These are phyloP conservation scores for Saturnispora silvae DNA, from an alignment of 805 yeast genomes.

Conservation along the genomic window DNA sequence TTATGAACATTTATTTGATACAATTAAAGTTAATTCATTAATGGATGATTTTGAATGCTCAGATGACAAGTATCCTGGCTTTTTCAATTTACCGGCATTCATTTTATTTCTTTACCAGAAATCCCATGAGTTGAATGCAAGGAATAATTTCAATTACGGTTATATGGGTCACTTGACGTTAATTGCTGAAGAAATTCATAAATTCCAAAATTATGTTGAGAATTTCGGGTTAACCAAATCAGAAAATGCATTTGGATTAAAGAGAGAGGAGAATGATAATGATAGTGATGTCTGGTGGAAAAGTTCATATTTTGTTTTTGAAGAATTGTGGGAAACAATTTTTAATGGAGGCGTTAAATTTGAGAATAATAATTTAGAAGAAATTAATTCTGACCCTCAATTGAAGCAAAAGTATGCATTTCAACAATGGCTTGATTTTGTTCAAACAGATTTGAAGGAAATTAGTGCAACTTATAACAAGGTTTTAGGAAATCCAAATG, in stretches of 20 bases:
- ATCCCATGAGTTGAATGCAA: conserved; percentile 24
- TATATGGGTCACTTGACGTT: conserved; percentile 95
- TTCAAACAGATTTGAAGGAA: conserved; percentile 36
- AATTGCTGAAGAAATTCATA: conserved; percentile 92
- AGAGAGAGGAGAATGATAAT: conserved; percentile 20
- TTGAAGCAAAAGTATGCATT: conserved; percentile 14
- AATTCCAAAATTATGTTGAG: conserved; percentile 35
- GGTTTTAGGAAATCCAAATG: conserved; percentile 40
- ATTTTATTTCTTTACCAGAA: conserved; percentile 5
- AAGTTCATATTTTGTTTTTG: conserved; percentile 24
- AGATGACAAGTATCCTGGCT: conserved; percentile 22
- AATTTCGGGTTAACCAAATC: conserved; percentile 26
- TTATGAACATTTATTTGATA: conserved; percentile 11
- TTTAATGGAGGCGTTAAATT: conserved; percentile 12
- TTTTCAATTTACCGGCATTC: conserved; percentile 26
- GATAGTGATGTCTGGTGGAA: conserved; percentile 22
- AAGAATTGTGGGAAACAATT: conserved; percentile 24
- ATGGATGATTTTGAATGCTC: conserved; percentile 9
- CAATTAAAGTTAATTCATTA: conserved; percentile 2
- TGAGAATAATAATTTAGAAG: conserved; percentile 8
- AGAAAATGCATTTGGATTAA: conserved; percentile 24
- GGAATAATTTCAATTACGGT: conserved; percentile 52
- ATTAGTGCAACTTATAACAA: conserved; percentile 48
- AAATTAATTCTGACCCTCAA: conserved; percentile 1
- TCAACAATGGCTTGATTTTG: conserved; percentile 38